These are phyloP conservation scores for Dentipellis fragilis DNA, from an alignment of 768 basidiomycete species.

Conservation along the genomic window DNA sequence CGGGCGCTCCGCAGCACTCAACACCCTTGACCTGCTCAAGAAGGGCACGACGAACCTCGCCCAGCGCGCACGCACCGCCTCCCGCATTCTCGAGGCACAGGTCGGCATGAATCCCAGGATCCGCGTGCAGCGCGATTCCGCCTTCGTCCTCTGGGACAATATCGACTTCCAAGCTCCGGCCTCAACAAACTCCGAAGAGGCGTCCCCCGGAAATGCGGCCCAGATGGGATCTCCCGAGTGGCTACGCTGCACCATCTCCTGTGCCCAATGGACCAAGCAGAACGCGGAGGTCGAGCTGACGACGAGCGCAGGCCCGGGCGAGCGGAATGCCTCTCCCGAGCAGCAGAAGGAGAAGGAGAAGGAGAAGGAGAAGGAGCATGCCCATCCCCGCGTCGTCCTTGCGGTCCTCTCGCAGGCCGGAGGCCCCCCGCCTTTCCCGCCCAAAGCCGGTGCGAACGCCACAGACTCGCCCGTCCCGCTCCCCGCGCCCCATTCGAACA, in stretches of 20 bases:
- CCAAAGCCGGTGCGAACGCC: constrained; percentile 5
- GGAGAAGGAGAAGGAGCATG: neutral
- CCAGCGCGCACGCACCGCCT: constrained; percentile 76
- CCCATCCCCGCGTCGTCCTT: constrained; percentile 43
- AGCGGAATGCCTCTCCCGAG: neutral
- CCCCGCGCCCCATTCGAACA: constrained; percentile 48
- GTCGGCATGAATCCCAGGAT: constrained; percentile 78
- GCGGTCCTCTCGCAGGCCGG: constrained; percentile 40
- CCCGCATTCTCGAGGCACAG: constrained; percentile 80
- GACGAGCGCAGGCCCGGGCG: neutral
- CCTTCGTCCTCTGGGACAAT: constrained; percentile 73
- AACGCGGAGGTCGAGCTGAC: constrained; percentile 29
- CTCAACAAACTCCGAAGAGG: constrained; percentile 16
- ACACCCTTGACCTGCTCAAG: constrained; percentile 87
- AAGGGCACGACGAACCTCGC: constrained; percentile 76
- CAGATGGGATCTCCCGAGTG: constrained; percentile 58
- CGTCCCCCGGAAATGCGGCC: constrained; percentile 13
- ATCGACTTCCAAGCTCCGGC: constrained; percentile 38
- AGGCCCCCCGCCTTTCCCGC: constrained; percentile 7
- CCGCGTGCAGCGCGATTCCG: constrained; percentile 72
- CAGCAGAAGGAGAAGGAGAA: neutral
- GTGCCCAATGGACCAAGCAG: constrained; percentile 66
- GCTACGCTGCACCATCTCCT: constrained; percentile 78
- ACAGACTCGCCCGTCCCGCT: constrained; percentile 50
- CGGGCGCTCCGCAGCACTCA: constrained; percentile 48